phyloP scores from a whole-genome alignment of 371 early-diverging fungal genomes.

The Batkoa obscura region DNA sequence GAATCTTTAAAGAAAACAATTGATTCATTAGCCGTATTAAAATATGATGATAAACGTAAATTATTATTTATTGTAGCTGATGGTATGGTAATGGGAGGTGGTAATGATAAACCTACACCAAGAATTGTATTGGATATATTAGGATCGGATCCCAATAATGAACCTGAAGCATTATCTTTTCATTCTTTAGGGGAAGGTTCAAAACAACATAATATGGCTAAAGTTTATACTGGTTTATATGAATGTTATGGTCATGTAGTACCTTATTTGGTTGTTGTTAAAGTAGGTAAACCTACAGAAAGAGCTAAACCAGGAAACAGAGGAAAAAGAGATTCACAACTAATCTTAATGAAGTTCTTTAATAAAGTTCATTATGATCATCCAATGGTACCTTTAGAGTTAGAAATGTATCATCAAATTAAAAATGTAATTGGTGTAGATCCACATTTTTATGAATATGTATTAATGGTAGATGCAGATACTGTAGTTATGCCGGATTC shows the following conservation, averaged over 20 bases:
- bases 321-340: conserved; percentile 99
- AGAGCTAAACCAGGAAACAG: conserved; percentile 87
- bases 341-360: conserved; percentile 97
- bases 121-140: conserved; percentile 90
- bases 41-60: conserved; percentile 90
- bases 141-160: conserved; percentile 67
- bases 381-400: conserved; percentile 77
- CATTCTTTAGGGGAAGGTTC: conserved; percentile 79
- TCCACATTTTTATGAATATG: conserved; percentile 70
- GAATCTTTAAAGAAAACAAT: conserved; percentile 85
- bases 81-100: conserved; percentile 88
- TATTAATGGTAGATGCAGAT: conserved; percentile 91
- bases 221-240: conserved; percentile 95
- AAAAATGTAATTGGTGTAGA: conserved; percentile 74
- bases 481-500: conserved; percentile 63
- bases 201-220: conserved; percentile 87
- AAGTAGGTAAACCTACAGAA: conserved; percentile 71
- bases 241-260: conserved; percentile 73
- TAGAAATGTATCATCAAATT: conserved; percentile 84
- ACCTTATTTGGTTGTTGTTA: conserved; percentile 88
- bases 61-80: conserved; percentile 82
- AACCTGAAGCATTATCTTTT: conserved; percentile 84
- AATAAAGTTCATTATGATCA: conserved; percentile 88
- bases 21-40: conserved; percentile 79
- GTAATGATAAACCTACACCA: conserved; percentile 94